Conservation (phyloP, 345 rosid species). For the Erucastrum elatum region DNA sequence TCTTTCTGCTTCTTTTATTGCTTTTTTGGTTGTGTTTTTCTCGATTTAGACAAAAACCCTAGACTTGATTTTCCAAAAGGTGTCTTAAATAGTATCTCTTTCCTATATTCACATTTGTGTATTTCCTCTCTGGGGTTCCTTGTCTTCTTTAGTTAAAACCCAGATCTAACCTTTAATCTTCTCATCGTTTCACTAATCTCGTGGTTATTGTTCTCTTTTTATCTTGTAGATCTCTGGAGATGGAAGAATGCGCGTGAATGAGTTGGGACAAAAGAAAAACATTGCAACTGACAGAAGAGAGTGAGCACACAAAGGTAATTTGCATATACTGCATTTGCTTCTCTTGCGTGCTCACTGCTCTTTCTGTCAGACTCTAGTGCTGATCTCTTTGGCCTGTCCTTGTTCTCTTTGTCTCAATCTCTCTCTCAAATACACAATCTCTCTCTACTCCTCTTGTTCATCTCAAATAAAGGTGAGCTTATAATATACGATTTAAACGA, state of each 20-base stretch:
- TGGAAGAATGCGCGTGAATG: slow-evolving; percentile 1
- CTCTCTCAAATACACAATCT: slow-evolving; percentile 4
- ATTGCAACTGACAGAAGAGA: slow-evolving; percentile 98
- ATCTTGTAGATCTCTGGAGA: slow-evolving; percentile 32
- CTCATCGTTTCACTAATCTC: background rate
- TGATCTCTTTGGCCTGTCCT: slow-evolving; percentile 43
- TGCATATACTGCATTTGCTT: slow-evolving; percentile 61
- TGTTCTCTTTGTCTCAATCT: slow-evolving; percentile 37
- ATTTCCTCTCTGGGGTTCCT: background rate
- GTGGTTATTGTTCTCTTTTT: slow-evolving; percentile 16
- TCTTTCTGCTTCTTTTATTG: background rate
- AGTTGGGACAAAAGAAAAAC: slow-evolving; percentile 23
- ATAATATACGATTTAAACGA: background rate
- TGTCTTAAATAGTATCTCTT: slow-evolving; percentile 12
- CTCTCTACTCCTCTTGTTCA: slow-evolving; percentile 1
- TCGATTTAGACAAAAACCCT: slow-evolving; percentile 38
- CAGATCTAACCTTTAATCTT: slow-evolving; percentile 22
- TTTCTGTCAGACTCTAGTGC: slow-evolving; percentile 80
- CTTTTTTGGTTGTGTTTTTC: slow-evolving; percentile 22
- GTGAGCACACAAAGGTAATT: slow-evolving; percentile 95
- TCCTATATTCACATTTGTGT: background rate
- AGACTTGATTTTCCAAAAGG: slow-evolving; percentile 23
- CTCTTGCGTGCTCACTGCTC: slow-evolving; percentile 97
- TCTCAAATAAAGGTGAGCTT: slow-evolving; percentile 13
- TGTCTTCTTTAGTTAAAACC: background rate